Conservation (phyloP, 345 rosid species). For the Arabis hirsuta region DNA sequence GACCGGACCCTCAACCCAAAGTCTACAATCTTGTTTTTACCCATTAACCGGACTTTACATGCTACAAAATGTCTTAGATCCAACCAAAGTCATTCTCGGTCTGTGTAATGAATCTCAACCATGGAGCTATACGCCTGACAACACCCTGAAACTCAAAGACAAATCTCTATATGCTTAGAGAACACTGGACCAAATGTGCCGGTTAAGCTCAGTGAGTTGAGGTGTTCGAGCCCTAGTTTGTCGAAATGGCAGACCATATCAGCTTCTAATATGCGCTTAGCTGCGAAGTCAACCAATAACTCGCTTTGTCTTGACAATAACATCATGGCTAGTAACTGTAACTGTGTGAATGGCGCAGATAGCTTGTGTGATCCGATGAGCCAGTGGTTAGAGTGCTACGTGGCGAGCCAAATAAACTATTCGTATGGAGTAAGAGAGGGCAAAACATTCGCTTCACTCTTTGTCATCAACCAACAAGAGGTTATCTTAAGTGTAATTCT, state of each 20-base stretch:
- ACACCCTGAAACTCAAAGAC: conserved; percentile 51
- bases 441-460: no score
- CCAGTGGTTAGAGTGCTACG: no score
- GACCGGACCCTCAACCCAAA: conserved; percentile 56
- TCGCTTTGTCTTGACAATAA: conserved; percentile 64
- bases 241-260: conserved; percentile 67
- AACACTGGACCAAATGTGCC: conserved; percentile 45
- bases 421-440: no score
- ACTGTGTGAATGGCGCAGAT: conserved; percentile 53
- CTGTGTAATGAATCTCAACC: conserved; percentile 64
- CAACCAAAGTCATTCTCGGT: conserved; percentile 54
- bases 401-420: no score
- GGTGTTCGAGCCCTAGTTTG: conserved; percentile 47
- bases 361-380: conserved; percentile 56
- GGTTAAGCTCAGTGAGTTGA: conserved; percentile 48
- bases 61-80: conserved; percentile 45
- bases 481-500: no score
- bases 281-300: conserved; percentile 45
- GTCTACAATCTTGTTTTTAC: conserved; percentile 64
- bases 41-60: conserved; percentile 79
- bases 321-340: conserved; percentile 51
- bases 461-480: no score
- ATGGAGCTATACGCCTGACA: conserved; percentile 61
- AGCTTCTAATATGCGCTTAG: conserved; percentile 75
- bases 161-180: conserved; percentile 64